A percentile compares a stretch with the other conserved stretches of the same genome.
Conservation (phyloP, 2,329 filamentous ascomycete genomes). For the Sclerotinia minor region DNA sequence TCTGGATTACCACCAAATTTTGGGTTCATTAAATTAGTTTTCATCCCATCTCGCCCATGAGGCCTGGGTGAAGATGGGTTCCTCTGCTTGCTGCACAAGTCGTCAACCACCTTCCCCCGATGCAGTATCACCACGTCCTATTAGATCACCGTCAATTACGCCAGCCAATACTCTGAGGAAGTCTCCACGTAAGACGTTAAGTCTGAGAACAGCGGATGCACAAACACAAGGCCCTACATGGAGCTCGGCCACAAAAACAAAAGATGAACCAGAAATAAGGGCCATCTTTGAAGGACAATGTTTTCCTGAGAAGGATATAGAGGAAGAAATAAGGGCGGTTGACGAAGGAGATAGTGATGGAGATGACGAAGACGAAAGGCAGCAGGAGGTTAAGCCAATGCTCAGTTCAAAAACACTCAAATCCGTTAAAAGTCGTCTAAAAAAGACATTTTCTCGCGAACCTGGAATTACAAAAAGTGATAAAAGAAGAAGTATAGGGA, state of each 20-base stretch:
- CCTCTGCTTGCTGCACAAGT: slow-evolving; percentile 36
- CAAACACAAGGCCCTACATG: slow-evolving; percentile 25
- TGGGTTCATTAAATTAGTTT: slow-evolving; percentile 4
- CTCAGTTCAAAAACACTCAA: slow-evolving; percentile 46
- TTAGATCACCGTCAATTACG: slow-evolving; percentile 21
- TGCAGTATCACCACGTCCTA: slow-evolving; percentile 33
- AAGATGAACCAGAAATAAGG: slow-evolving; percentile 32
- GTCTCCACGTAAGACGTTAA: slow-evolving; percentile 28
- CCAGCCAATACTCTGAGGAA: slow-evolving; percentile 20
- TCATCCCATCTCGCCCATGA: slow-evolving; percentile 10
- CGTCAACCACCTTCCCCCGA: slow-evolving; percentile 40
- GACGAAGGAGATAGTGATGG: slow-evolving; percentile 27
- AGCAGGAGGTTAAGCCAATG: slow-evolving; percentile 43
- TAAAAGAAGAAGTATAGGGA: slow-evolving; percentile 46
- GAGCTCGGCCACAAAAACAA: slow-evolving; percentile 27
- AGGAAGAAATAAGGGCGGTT: slow-evolving; percentile 46
- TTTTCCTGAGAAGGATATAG: slow-evolving; percentile 29
- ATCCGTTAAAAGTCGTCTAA: slow-evolving; percentile 45
- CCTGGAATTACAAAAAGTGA: slow-evolving; percentile 45
- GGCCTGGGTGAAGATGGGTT: slow-evolving; percentile 16
- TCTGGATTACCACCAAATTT: slow-evolving; percentile 9
- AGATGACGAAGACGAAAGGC: slow-evolving; percentile 46
- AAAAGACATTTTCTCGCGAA: slow-evolving; percentile 49
- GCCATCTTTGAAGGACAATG: slow-evolving; percentile 37
- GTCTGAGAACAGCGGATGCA: not conserved